These are phyloP conservation scores for Leptographium lundbergii DNA, from an alignment of 2,329 filamentous ascomycete species.

Conservation along the genomic window DNA sequence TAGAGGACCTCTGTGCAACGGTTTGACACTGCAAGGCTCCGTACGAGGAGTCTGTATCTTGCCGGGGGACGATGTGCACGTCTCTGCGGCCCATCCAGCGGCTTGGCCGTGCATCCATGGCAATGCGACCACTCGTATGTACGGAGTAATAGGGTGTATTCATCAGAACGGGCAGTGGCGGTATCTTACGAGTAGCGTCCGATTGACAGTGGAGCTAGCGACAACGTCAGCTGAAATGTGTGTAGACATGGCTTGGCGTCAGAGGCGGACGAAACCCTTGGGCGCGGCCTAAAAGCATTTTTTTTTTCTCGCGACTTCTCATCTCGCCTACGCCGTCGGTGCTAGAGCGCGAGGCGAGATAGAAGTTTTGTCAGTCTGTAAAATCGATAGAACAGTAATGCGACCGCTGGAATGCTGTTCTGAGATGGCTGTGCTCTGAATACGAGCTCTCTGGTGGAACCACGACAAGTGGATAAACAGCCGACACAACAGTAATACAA, in stretches of 20 bases:
- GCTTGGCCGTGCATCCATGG: not conserved
- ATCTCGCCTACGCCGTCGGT: not conserved
- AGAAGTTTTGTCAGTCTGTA: not conserved
- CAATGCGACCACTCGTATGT: not conserved
- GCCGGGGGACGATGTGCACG: too few relatives aligned
- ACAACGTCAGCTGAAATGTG: not conserved
- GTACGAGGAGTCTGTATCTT: too few relatives aligned
- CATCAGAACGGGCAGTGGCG: slow-evolving; percentile 1
- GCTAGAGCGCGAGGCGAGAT: not conserved
- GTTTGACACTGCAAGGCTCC: too few relatives aligned
- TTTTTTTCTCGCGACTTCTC: not conserved
- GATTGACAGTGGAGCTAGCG: not conserved
- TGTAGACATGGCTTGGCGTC: not conserved
- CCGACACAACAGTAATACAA: not conserved
- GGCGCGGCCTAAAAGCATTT: not conserved
- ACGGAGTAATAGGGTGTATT: not conserved
- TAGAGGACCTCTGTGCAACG: not conserved
- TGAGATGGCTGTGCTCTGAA: not conserved
- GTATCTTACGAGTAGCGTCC: not conserved
- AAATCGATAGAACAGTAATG: not conserved
- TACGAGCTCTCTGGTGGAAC: not conserved
- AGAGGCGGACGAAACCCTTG: not conserved
- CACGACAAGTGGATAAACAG: not conserved
- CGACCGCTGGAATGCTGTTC: not conserved
- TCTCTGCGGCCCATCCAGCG: not conserved